Base-by-base conservation (phyloP, 192 early-diverging fungal genomes). In the Coemansia furcata region DNA sequence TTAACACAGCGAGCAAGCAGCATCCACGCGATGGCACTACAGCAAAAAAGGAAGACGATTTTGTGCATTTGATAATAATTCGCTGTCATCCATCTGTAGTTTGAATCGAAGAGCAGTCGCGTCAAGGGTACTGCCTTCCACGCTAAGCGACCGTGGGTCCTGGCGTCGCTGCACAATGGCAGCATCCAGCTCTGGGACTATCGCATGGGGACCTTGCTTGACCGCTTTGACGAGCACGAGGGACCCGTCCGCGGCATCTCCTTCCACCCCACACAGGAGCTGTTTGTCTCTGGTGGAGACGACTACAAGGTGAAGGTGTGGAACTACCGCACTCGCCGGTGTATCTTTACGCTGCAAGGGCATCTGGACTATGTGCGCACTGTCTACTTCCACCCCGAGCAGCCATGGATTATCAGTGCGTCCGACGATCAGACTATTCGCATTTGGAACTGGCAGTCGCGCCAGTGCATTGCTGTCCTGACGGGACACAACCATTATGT, bases 381-480 rank as follows among this genome's bases (percentile, higher is more conserved):
- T 4, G 94, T 96, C 1, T 94, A 85, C 78, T 99, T 99, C 81
- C 98, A 99, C 73, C 91, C 94, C 69, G 98, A 99, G 78, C 89
- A 91, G 70, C 98, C 98, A 35, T 99, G 98, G 98, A 98, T 99
- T 61, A 89, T 98, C 66, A 90, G 87, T 65, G 91, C 92, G 60
- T 96, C 95, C 7, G 98, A 99, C 70, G 98, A 99, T 82, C 95
- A 99, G 74, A 98, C 98, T 7, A 96, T 98, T 68, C 93, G 98
- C 57, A 98, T 99, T 62, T 99, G 98, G 98, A 99, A 99, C 86
- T 99, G 98, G 98, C 98, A 99, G 80, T 96, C 94, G 35, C 86
- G 96, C 60, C 96, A 90, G 77, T 98, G 95, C 71, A 98, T 99
- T 66, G 94, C 95, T 32, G 94, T 98, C 54, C 83, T 99, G 37